Evolutionary conservation across 1,284 basidiomycete species (phyloP), one percentile per base, ranked within the genome.

Genomic region (Rhodotorula sp.): DNA sequence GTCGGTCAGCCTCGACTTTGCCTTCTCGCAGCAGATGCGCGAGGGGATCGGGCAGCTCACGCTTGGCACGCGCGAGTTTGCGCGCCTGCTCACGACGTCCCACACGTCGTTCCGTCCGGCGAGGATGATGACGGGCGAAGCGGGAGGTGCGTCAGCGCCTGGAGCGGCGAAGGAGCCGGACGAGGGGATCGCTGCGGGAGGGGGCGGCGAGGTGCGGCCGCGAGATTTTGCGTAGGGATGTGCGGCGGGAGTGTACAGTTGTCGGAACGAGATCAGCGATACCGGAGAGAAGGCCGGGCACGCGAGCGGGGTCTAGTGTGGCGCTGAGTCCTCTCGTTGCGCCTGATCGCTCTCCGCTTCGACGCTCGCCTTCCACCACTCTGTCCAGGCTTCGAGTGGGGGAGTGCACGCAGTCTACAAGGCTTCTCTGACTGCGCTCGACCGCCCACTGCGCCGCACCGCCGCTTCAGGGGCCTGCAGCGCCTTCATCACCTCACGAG

Each of bases 41-140:
- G 80, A 81, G 63, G 79, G 80, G 19, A 77, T 83, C 50, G 79
- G 79, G 4, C 77, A 80, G 66, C 76, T 84, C 29, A 83, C 83
- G 22, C 82, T 82, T 74, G 80, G 81, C 21, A 84, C 83, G n/a
- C 77, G 83, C 62, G 83, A 84, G 75, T 82, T 83, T 66, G 83
- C 83, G 5, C 64, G 67, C 5, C 63, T 72, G 1, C 51, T 72
- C 19, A 63, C 63, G 32, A 63, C 68, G 55, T 64, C 61, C 34
- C 66, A 72, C 15, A 72, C 70, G 41, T 59, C 55, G 10, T 72
- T 72, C 66, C 59, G 70, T 19, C 70, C 70, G n/a, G 41, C 46
- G 19, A 63, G 65, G 29, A 32, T 46, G 29, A 32, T 36, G 54
- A 9, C 48, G 53, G 21, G 50, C 37, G 13, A n/a, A 50, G 48